Base-by-base conservation (phyloP, 768 basidiomycete species). In the Mycena galopus region DNA sequence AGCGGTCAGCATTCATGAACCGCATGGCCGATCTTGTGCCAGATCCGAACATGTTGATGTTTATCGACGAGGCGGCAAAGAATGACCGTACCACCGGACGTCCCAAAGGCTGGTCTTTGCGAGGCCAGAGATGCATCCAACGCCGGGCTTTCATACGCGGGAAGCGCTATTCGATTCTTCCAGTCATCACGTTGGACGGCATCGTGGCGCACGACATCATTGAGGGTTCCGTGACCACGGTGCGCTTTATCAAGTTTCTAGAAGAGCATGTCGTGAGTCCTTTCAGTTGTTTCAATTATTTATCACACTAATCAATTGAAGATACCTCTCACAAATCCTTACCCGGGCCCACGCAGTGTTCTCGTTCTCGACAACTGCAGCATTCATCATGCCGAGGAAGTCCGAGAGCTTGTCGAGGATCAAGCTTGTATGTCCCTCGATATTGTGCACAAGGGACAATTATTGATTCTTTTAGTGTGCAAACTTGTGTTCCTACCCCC, bases 181-280 rank as follows among this genome's bases (percentile, higher is more conserved):
- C 75, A 0, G 71, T 69, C 17, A 42, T 77, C 29, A 73, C 72
- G 6, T 33, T 58, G 19, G 72, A 73, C 35, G 76, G 75, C 4
- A 60, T 74, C 50, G 25, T 51, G 6, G 50, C 50, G 19, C 50
- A 51, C 50, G 25, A 51, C 23, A n/a, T 51, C n/a, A n/a, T n/a
- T n/a, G n/a, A n/a, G n/a, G n/a, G n/a, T n/a, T n/a, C n/a, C n/a
- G n/a, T n/a, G n/a, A 80, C 51, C 17, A 56, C 73, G 27, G 76
- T 76, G 9, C 30, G 23, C 14, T 80, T 80, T 30, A 32, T 78
- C 19, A 25, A 47, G 11, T 80, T 80, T 42, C 56, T 80, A 2
- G 5, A 71, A 14, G 69, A 75, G 9, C 51, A 75, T 42, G 27
- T 77, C 27, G 67, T 67, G 39, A 21, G 71, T 61, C 3, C 8